Percentiles rank a stretch among this genome's conserved stretches.
phyloP scores from a whole-genome alignment of 2,329 filamentous ascomycete species.

The Alternaria sp. region DNA sequence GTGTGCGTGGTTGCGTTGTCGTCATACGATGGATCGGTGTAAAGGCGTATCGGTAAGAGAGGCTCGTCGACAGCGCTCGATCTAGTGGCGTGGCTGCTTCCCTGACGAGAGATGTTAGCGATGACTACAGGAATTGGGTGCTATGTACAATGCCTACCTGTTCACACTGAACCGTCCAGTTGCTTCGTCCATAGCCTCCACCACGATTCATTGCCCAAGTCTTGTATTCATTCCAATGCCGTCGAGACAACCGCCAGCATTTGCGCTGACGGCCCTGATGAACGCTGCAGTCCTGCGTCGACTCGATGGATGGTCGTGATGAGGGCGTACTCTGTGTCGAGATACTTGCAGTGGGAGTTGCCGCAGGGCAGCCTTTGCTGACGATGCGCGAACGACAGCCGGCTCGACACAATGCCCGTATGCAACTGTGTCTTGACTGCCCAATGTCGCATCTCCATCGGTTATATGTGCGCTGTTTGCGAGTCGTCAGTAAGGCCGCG shows the following conservation, averaged over 20 bases:
- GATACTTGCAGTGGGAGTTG: background rate
- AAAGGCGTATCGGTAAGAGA: too few species aligned
- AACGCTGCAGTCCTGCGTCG: too few species aligned
- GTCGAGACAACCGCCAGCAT: too few species aligned
- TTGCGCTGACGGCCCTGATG: too few species aligned
- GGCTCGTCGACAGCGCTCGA: background rate
- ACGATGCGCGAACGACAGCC: background rate
- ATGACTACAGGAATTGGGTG: background rate
- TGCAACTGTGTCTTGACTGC: background rate
- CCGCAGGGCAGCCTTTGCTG: background rate
- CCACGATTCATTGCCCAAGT: background rate
- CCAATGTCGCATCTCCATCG: background rate
- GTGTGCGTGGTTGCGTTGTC: background rate
- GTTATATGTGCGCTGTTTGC: background rate
- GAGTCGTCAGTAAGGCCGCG: background rate
- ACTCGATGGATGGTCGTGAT: too few species aligned
- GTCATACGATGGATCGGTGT: background rate
- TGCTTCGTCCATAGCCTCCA: background rate
- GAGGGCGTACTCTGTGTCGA: background rate
- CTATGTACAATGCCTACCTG: background rate
- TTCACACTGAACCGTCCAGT: too few species aligned
- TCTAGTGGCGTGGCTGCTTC: background rate
- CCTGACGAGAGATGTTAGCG: background rate
- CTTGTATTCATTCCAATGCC: background rate
- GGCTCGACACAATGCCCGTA: background rate